Base-by-base conservation (phyloP, 1,284 basidiomycete genomes). In the Naganishia sp. region DNA sequence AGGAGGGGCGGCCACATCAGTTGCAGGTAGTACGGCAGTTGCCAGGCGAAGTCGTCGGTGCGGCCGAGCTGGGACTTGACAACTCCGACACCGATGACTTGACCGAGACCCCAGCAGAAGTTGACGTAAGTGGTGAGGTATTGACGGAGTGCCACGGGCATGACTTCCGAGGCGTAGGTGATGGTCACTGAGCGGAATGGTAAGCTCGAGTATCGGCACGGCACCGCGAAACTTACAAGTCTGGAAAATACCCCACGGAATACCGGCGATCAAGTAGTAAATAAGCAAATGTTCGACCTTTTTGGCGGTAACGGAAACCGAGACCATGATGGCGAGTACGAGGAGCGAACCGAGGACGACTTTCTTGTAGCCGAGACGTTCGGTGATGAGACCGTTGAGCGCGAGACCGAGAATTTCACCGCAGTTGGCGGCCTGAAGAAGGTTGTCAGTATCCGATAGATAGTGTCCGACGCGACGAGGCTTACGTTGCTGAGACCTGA, bases 351-450 rank as follows among this genome's bases (percentile, higher is more conserved):
- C 67, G 56, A 78, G 71, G 43, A 78, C 68, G 33, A 75, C 74
- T 56, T 76, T 75, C 25, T 76, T 73, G 70, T 78, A 79, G 4
- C 79, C 79, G 53, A 76, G 74, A 52, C 77, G 73, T 67, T 83
- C 81, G 4, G 77, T 76, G 43, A 75, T 75, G 63, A 67, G 73
- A 64, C 81, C 81, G 70, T 79, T 80, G 66, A 79, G 68, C 63
- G 79, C 72, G 16, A 82, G 75, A 61, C 81, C 82, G 43, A 82
- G 74, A 69, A 83, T 80, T 66, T 78, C 72, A 36, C 80, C 80
- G 56, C 72, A 72, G 45, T 76, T 74, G 7, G 75, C 75, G 55
- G 76, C 79, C 55, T 69, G 61, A 13, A 53, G 11, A 10, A 18
- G 16, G n/a, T 54, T 44, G 39, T 31, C 25, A 36, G 9, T 61